Evolutionary conservation across 306 rosid species (phyloP).

Genomic region (Prunus mume): DNA sequence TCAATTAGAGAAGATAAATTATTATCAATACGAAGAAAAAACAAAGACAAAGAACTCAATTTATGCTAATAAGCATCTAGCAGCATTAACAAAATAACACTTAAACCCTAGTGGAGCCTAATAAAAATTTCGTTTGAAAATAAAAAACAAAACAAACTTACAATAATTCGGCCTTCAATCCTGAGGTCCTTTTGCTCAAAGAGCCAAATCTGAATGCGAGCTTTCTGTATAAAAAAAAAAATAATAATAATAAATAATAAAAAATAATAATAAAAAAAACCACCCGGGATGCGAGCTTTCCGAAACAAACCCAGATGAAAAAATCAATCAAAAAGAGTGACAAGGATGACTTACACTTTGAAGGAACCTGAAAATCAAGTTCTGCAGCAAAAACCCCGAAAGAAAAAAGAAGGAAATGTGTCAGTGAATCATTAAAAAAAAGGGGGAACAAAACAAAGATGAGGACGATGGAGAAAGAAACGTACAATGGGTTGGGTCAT

Average conservation of each 20-base stretch:
- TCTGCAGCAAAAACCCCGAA: conserved; percentile 35
- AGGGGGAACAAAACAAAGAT: not conserved
- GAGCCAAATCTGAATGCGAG: conserved; percentile 87
- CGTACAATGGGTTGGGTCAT: conserved; percentile 89
- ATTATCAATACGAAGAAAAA: not conserved
- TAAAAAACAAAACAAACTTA: conserved; percentile 26
- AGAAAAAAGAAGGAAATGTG: conserved; percentile 3
- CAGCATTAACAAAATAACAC: not conserved
- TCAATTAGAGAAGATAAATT: not conserved
- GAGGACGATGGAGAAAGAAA: not conserved
- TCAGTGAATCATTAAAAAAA: conserved; percentile 7
- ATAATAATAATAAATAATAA: too few relatives aligned
- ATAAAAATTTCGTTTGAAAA: not conserved
- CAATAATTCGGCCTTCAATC: conserved; percentile 84
- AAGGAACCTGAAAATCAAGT: conserved; percentile 88
- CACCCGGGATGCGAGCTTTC: not conserved
- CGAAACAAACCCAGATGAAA: not conserved
- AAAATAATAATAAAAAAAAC: too few relatives aligned
- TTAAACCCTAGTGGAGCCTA: not conserved
- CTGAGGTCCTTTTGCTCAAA: conserved; percentile 81
- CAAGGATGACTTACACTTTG: conserved; percentile 60
- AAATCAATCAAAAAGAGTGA: not conserved
- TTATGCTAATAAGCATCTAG: not conserved
- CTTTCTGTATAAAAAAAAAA: conserved; percentile 49
- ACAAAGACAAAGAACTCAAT: not conserved